These are phyloP conservation scores for Phascolomyces articulosus DNA, from an alignment of 371 early-diverging fungal genomes.

Conservation along the genomic window DNA sequence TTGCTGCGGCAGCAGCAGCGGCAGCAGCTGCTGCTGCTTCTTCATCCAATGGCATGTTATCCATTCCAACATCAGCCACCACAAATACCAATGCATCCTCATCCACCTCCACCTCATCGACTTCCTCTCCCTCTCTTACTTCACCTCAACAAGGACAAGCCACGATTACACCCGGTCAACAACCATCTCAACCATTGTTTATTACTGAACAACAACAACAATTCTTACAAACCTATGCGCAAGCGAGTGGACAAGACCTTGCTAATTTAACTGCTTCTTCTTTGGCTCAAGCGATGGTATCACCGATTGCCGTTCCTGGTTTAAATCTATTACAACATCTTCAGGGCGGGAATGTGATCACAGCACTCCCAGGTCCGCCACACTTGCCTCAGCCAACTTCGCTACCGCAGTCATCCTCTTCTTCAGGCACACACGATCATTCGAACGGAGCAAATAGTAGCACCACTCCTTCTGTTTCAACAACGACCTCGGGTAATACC, in stretches of 20 bases:
- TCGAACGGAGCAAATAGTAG: neutral
- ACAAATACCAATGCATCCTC: too few species aligned
- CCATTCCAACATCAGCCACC: slow-evolving; percentile 8
- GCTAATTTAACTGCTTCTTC: slow-evolving; percentile 50
- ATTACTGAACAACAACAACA: slow-evolving; percentile 29
- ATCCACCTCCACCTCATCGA: too few species aligned
- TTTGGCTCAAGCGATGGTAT: slow-evolving; percentile 54
- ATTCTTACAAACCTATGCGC: slow-evolving; percentile 44
- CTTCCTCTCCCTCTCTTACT: too few species aligned
- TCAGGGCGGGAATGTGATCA: slow-evolving; percentile 47
- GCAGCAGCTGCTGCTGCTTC: slow-evolving; percentile 14
- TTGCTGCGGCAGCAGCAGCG: slow-evolving; percentile 15
- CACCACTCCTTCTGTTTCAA: neutral
- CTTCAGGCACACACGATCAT: neutral
- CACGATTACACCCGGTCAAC: too few species aligned
- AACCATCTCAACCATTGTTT: slow-evolving; percentile 20
- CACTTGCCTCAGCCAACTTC: slow-evolving; percentile 21
- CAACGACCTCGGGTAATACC: neutral
- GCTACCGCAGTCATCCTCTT: slow-evolving; percentile 2
- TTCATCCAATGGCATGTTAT: slow-evolving; percentile 1
- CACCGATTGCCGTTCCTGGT: slow-evolving; percentile 48
- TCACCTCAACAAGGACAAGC: slow-evolving; percentile 2
- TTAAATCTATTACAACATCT: slow-evolving; percentile 41
- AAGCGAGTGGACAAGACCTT: slow-evolving; percentile 48
- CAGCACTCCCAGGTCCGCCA: slow-evolving; percentile 51